Conservation (phyloP, 352 stramenopile genomes). For the Phytophthora hybrid region DNA sequence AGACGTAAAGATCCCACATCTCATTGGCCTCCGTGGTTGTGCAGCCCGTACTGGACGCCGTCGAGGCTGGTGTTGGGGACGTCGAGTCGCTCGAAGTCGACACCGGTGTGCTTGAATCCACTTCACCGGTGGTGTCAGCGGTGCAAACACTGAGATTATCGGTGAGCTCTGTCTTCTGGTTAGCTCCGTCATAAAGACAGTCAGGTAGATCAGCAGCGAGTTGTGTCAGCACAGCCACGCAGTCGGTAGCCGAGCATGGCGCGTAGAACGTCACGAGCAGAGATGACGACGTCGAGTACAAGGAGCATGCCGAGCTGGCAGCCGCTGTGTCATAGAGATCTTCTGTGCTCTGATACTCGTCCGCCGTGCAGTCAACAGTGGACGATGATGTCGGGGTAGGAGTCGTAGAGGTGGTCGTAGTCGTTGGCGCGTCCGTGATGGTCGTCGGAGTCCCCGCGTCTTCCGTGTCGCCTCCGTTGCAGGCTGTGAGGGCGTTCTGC, state of each 20-base stretch:
- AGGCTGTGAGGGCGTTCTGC: constrained; percentile 22
- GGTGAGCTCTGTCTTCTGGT: constrained; percentile 29
- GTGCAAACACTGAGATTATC: constrained; percentile 26
- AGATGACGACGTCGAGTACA: constrained; percentile 22
- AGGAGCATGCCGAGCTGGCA: constrained; percentile 20
- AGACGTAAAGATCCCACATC: constrained; percentile 31
- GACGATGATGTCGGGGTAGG: constrained; percentile 24
- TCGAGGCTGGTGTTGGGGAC: constrained; percentile 21
- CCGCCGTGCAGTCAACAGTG: constrained; percentile 23
- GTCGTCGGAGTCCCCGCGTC: constrained; percentile 16
- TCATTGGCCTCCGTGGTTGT: constrained; percentile 23
- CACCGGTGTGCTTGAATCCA: constrained; percentile 11
- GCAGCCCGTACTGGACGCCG: constrained; percentile 25
- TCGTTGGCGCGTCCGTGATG: constrained; percentile 4
- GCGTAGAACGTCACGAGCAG: constrained; percentile 22
- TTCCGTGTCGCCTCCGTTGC: constrained; percentile 9
- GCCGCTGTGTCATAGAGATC: constrained; percentile 30
- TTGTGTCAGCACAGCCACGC: constrained; percentile 21
- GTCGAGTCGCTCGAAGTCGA: constrained; percentile 4
- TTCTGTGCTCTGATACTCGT: constrained; percentile 23
- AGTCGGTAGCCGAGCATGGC: constrained; percentile 33
- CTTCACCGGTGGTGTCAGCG: constrained; percentile 7
- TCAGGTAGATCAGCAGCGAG: constrained; percentile 23
- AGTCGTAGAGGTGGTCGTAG: constrained; percentile 7
- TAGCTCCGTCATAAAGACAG: constrained; percentile 32